phyloP scores from a whole-genome alignment of 306 rosid species.

The Cicer pinnatifidum region DNA sequence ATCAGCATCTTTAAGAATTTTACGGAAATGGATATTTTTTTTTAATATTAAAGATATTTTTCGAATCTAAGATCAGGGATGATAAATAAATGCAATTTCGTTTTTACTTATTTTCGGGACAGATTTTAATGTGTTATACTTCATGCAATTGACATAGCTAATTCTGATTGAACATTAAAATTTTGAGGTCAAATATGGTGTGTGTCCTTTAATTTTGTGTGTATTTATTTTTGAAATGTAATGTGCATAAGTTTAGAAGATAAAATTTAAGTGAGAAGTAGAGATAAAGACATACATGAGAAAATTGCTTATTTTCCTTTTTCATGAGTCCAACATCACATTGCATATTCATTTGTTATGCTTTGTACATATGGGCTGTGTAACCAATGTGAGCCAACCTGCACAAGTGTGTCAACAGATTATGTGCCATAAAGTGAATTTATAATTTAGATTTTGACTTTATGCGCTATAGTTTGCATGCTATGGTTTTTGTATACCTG shows the following conservation, averaged over 20 bases:
- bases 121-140: conserved; percentile 8
- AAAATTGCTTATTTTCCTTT: background rate
- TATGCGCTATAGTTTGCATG: background rate
- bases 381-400: background rate
- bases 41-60: background rate
- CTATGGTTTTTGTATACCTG: conserved; percentile 12
- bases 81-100: conserved; percentile 8
- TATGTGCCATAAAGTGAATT: conserved; percentile 11
- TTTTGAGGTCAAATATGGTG: too few relatives aligned
- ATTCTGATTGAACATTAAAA: background rate
- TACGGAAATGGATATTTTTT: background rate
- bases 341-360: background rate
- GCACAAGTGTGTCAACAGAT: background rate
- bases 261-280: too few relatives aligned
- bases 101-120: background rate
- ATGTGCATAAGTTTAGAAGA: too few relatives aligned
- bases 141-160: background rate
- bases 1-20: conserved; percentile 13
- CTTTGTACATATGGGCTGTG: background rate
- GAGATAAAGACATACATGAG: too few relatives aligned
- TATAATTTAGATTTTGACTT: conserved; percentile 1
- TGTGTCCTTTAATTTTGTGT: too few relatives aligned
- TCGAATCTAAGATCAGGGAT: conserved; percentile 5
- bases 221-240: too few relatives aligned
- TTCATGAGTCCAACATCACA: background rate